Evolutionary conservation across 805 yeast species (phyloP), one percentile per base, ranked within the genome.

Genomic region (Jamesozyma gamospora): DNA sequence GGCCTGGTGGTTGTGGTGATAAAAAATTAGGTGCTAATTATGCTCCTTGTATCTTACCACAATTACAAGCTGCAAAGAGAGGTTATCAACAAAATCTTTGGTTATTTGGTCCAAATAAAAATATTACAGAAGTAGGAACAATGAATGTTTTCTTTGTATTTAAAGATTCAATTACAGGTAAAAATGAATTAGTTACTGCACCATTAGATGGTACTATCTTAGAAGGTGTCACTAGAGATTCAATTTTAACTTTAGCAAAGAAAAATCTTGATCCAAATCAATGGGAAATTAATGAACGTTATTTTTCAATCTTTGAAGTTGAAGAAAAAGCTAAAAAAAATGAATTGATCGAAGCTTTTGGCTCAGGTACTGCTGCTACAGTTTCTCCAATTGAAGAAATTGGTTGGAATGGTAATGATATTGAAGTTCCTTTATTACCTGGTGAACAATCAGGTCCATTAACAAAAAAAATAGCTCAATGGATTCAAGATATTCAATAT

Each of bases 1-100:
- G 97, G 97, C 97, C 97, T 56, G 95, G 95, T 56, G 97, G 97
- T 63, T 85, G 77, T 51, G 97, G 97, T 65, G 82, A 88, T 74
- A 80, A 76, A 64, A 90, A 90, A 67, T 76, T 90, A 53, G 97
- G 97, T 63, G 96, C 95, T 45, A 90, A 90, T 71, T 90, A 90
- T 60, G 97, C 96, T 35, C 96, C 97, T 45, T 83, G 95, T 63
- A 77, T 87, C 55, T 72, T 74, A 59, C 96, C 96, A 28, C 95
- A 85, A 67, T 70, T 74, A 51, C 79, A 82, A 65, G 96, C 96
- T 32, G 94, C 95, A 39, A 55, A 69, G 21, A 77, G 87, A 63
- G 97, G 97, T 32, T 87, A 77, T 69, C 94, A 85, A 63, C 97
- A 90, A 68, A 88, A 88, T 70, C 69, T 90, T 60, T 90, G 97